Evolutionary conservation across 2,329 filamentous ascomycete genomes (phyloP).

Genomic region (Xylaria polymorpha): DNA sequence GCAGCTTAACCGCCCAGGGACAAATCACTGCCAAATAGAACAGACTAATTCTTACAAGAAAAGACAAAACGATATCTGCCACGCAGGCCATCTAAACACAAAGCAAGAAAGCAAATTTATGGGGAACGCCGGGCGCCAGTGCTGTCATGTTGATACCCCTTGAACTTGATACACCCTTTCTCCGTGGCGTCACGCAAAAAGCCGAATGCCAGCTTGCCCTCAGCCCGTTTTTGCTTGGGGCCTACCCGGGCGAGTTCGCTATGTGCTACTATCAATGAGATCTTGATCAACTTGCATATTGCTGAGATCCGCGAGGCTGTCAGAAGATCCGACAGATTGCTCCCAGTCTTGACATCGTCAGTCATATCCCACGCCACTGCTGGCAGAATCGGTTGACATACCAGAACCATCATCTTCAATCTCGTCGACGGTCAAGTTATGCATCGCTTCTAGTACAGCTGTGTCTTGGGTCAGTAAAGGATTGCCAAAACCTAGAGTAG

Average conservation of each 20-base stretch:
- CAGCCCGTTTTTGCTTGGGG: neutral
- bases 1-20: neutral
- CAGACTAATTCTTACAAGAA: conserved; percentile 28
- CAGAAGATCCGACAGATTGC: conserved; percentile 65
- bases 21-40: neutral
- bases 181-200: conserved; percentile 19
- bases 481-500: neutral
- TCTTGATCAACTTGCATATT: conserved; percentile 51
- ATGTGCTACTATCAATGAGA: conserved; percentile 32
- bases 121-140: conserved; percentile 41
- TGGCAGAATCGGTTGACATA: conserved; percentile 60
- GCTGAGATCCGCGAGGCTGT: conserved; percentile 64
- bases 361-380: conserved; percentile 53
- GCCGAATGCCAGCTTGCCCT: conserved; percentile 8
- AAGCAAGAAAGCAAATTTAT: conserved; percentile 33
- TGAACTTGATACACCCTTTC: conserved; percentile 28
- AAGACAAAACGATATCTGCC: conserved; percentile 15
- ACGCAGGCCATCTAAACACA: conserved; percentile 31
- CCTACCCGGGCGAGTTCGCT: neutral
- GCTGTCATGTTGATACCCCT: conserved; percentile 38
- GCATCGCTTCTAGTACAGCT: conserved; percentile 62
- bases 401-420: conserved; percentile 69
- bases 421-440: conserved; percentile 66
- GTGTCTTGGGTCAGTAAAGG: conserved; percentile 31
- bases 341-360: conserved; percentile 63